Conservation (phyloP, 108 stramenopile species). For the Epipyxis sp. region DNA sequence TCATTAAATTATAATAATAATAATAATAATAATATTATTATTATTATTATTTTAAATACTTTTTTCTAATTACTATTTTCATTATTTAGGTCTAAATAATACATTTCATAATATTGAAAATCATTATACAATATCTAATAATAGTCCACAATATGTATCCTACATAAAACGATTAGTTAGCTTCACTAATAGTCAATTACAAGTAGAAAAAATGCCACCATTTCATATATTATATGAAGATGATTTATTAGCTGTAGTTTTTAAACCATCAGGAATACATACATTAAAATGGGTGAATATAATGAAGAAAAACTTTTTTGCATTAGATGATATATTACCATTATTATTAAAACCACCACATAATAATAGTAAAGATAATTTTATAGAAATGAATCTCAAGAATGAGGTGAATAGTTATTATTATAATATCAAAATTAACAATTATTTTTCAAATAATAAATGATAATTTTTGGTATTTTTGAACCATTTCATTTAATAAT, state of each 20-base stretch:
- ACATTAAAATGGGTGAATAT: not conserved
- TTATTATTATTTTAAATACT: too few relatives aligned
- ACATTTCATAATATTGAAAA: too few relatives aligned
- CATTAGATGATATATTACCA: not conserved
- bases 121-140: too few relatives aligned
- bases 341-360: not conserved
- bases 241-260: conserved; percentile 3
- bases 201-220: not conserved
- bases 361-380: not conserved
- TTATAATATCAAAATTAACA: too few relatives aligned
- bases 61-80: too few relatives aligned
- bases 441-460: too few relatives aligned
- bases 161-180: not conserved
- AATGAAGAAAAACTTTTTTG: not conserved
- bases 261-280: conserved; percentile 14
- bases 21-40: too few relatives aligned
- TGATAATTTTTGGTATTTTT: not conserved
- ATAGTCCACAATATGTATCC: not conserved
- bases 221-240: conserved; percentile 16
- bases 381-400: too few relatives aligned
- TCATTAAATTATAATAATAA: too few relatives aligned
- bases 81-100: too few relatives aligned
- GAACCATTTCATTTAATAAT: not conserved
- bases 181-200: conserved; percentile 1
- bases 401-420: too few relatives aligned